These are phyloP conservation scores for Nissolia schottii DNA, from an alignment of 306 rosid genomes.

Conservation along the genomic window DNA sequence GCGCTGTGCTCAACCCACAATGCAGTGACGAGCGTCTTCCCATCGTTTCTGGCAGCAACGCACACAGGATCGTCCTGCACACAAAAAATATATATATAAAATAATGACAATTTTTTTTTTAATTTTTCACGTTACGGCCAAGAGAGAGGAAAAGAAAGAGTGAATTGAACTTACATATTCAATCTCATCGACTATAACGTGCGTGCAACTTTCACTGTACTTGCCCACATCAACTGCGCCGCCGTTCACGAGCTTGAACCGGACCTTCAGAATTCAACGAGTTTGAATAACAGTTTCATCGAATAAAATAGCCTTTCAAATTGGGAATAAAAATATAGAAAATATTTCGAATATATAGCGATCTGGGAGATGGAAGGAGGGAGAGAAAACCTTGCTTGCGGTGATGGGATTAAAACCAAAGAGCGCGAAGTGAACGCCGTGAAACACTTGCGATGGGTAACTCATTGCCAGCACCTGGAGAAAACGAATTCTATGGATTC, in stretches of 20 bases:
- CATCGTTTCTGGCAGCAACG: conserved; percentile 63
- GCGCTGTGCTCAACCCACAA: conserved; percentile 86
- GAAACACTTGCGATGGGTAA: conserved; percentile 41
- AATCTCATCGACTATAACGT: conserved; percentile 67
- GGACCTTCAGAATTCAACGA: conserved; percentile 37
- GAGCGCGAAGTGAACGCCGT: conserved; percentile 62
- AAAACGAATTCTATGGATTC: neutral
- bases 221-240: conserved; percentile 71
- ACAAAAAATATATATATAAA: neutral
- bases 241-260: conserved; percentile 62
- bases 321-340: neutral
- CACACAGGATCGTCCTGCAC: conserved; percentile 75
- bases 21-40: conserved; percentile 70
- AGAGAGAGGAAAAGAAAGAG: neutral
- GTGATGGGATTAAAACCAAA: conserved; percentile 48
- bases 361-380: neutral
- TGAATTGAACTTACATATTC: conserved; percentile 39
- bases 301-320: neutral
- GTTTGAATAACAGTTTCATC: neutral
- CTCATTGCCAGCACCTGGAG: conserved; percentile 35
- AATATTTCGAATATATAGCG: too few species aligned
- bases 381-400: conserved; percentile 51
- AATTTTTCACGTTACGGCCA: neutral
- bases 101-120: too few species aligned
- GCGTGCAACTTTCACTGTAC: conserved; percentile 60